Base-by-base conservation (phyloP, 176 grass and related monocot species). In the Aegilops umbellulata region DNA sequence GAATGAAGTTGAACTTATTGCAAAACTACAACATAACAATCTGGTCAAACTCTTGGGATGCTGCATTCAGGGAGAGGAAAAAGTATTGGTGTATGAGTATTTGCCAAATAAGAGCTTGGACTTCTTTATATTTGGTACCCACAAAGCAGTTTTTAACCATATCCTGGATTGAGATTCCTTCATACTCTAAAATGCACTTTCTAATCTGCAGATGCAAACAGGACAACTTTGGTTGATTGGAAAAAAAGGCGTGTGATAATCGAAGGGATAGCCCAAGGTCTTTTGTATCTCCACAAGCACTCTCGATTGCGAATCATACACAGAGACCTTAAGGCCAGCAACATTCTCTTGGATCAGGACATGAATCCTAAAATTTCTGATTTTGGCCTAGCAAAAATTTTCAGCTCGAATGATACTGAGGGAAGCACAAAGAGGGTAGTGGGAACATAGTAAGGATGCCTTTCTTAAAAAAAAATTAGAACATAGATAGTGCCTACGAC, bases 321-420 rank as follows among this genome's bases (percentile, higher is more conserved):
- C 4, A 60, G 86, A 57, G 72, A 83, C 10, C 36, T 89, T 16
- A 89, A 89, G 62, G 82, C 87, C 0, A 84, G 87, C 41, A 89
- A 84, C 29, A 84, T 89, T 57, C 82, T 89, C 23, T 80, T 89
- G 22, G 87, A 89, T 13, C 14, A 32, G 0, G 81, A 84, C 0
- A 80, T 89, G 87, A 84, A 74, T 22, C 83, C 88, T 0, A 89
- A 86, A 75, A 86, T 89, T 68, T 85, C 83, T 4, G 88, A 89
- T 77, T 89, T 84, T 84, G 87, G 87, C 4, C 8, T 89, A 22
- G 82, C 87, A 30, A 80, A 46, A 84, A 89, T 58, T 30, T 89
- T 74, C 78, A 60, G 76, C 27, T 78, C 86, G 4, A 74, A 89
- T 10, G 66, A 84, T 16, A 80, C 55, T 1, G 10, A 84, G 74